Conservation (phyloP, 2,329 filamentous ascomycete species). For the Colletotrichum liaoningense region DNA sequence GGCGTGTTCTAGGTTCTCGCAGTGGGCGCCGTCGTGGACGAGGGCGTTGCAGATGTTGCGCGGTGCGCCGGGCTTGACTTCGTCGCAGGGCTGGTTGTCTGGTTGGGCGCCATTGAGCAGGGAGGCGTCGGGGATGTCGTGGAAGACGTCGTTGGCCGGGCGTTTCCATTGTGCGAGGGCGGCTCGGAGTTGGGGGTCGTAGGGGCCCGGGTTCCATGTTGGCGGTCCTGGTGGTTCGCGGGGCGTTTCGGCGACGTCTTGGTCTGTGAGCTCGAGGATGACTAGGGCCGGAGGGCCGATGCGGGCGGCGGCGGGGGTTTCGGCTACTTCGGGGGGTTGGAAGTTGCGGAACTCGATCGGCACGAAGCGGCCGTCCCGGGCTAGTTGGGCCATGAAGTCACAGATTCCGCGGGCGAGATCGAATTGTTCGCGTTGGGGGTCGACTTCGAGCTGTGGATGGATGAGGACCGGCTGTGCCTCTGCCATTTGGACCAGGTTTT, state of each 20-base stretch:
- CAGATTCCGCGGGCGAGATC: conserved; percentile 3
- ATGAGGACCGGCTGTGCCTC: background rate
- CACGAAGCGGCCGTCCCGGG: conserved; percentile 24
- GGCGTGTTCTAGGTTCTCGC: conserved; percentile 39
- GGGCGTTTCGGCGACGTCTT: background rate
- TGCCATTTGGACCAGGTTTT: background rate
- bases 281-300: background rate
- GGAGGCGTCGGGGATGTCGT: conserved; percentile 30
- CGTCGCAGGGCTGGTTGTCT: conserved; percentile 17
- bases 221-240: background rate
- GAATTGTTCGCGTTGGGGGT: background rate
- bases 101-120: background rate
- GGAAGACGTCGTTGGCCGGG: conserved; percentile 31
- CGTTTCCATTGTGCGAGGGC: conserved; percentile 28
- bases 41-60: background rate
- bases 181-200: background rate
- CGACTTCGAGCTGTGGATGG: background rate
- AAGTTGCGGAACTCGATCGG: conserved; percentile 23
- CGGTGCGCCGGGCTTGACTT: background rate
- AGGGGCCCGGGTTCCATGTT: background rate
- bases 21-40: conserved; percentile 13
- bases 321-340: conserved; percentile 1
- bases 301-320: background rate
- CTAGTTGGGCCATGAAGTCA: background rate
- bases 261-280: conserved; percentile 7